Base-by-base conservation (phyloP, 768 basidiomycete species). In the Rhizopogon rudus region DNA sequence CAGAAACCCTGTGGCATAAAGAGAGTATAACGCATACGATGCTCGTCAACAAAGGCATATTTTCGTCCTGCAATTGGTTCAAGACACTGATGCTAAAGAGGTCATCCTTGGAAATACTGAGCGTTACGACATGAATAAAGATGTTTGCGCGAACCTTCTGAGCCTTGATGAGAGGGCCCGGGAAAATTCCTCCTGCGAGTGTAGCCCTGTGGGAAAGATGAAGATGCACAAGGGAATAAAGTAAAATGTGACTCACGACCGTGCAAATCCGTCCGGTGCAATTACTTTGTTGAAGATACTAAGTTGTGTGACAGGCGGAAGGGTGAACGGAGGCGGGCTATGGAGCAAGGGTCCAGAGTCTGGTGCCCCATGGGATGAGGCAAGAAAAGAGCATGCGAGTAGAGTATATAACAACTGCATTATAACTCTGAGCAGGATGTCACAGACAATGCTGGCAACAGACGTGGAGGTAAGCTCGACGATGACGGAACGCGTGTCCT, bases 221-320 rank as follows among this genome's bases (percentile, higher is more conserved):
- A 35, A 13, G 42, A 16, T 14, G 12, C 5, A 45, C 12, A 45
- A 0, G 0, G 40, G 13, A 7, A 20, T 1, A 54, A 2, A 10
- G 44, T 51, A 35, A 6, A 39, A 1, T 16, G 56, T 3, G 16
- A 67, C 68, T 17, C 33, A 77, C 77, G 71, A 67, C 42, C 68
- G 68, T 44, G 53, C 51, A 54, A 74, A 81, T 20, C 81, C 81
- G 65, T 83, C 82, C 0, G 82, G 82, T 13, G 76, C 60, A 51
- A 83, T 75, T 12, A 66, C 54, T 49, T 67, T 67, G 64, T 81
- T 81, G 8, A 67, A 62, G 46, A 82, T 68, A 44, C 69, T 62
- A 8, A 82, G 59, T 22, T 73, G 65, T 37, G 61, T 62, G 20
- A 63, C 43, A 40, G 70, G 70, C n/a, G 64, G 63, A 41, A 70